A percentile compares a stretch with the other conserved stretches of the same genome.
These are phyloP conservation scores for Acephala macrosclerotiorum DNA, from an alignment of 2,329 filamentous ascomycete genomes.

Conservation along the genomic window DNA sequence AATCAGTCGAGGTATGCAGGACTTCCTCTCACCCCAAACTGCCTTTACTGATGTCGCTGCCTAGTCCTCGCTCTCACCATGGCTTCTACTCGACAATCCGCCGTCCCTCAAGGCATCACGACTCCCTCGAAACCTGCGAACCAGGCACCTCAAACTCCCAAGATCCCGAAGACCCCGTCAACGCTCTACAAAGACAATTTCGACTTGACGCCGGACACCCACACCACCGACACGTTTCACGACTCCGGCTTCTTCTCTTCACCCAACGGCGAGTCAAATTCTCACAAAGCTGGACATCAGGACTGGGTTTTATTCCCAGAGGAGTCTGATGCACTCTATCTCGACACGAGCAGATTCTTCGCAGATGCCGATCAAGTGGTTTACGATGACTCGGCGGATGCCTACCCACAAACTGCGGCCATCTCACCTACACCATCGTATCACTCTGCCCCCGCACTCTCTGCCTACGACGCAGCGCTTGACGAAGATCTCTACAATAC, in stretches of 20 bases:
- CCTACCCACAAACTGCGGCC: background rate
- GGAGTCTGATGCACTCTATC: slow-evolving; percentile 4
- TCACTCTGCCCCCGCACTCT: background rate
- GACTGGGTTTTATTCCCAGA: slow-evolving; percentile 30
- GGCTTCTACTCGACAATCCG: slow-evolving; percentile 18
- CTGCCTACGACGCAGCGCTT: background rate
- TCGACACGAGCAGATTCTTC: slow-evolving; percentile 19
- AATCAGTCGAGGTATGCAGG: slow-evolving; percentile 19
- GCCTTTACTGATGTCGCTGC: slow-evolving; percentile 27
- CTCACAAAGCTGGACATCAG: slow-evolving; percentile 18
- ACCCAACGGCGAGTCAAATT: slow-evolving; percentile 7
- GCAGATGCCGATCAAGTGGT: slow-evolving; percentile 19
- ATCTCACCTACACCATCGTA: background rate
- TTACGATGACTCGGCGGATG: background rate
- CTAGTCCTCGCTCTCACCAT: slow-evolving; percentile 26
- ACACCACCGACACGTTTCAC: background rate
- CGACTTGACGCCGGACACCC: slow-evolving; percentile 11
- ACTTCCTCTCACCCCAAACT: background rate
- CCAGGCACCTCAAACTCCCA: slow-evolving; percentile 4
- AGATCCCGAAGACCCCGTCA: slow-evolving; percentile 6
- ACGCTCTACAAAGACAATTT: slow-evolving; percentile 1
- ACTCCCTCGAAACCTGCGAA: slow-evolving; percentile 6
- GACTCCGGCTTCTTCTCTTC: slow-evolving; percentile 27
- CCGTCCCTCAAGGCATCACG: slow-evolving; percentile 18
- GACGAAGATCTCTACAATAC: background rate